Base-by-base conservation (phyloP, 805 yeast species). In the Teunomyces tritomae region DNA sequence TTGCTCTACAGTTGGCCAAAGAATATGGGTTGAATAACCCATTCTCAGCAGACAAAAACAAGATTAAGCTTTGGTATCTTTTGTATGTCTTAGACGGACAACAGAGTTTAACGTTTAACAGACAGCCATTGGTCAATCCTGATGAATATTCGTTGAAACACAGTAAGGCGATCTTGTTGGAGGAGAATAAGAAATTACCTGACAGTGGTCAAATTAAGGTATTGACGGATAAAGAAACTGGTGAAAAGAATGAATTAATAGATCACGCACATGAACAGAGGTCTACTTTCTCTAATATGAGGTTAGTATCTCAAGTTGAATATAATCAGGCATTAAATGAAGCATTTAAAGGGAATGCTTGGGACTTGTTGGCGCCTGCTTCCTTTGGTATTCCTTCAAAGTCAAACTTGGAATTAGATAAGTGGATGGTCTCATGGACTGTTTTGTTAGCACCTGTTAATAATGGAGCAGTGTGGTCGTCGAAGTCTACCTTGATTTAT, bases 401-500 rank as follows among this genome's bases (percentile, higher is more conserved):
- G 53, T 76, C 83, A 5, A 84, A 84, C 57, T 63, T 84, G 48
- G 87, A 83, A 49, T 64, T 84, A 32, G 90, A 84, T 57, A 82
- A 78, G 62, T 84, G 90, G 90, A 84, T 84, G 88, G 87, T 84
- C 4, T 83, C 84, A 16, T 84, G 90, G 90, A 82, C 90, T 0
- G 87, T 85, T 8, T 62, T 84, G 35, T 64, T 84, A 16, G 79
- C 86, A 3, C 86, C 87, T 1, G 74, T 80, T 42, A 74, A 74
- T 43, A 79, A 82, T 33, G 76, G 76, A 1, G 65, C 74, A 0
- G 75, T 73, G 8, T 84, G 90, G 90, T 79, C 86, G 8, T 77
- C 86, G 0, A 84, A 84, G 56, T 82, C 87, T 1, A 83, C 89
- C 0, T 67, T 84, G 49, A 79, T 84, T 37, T 85, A 84, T 58